phyloP scores from a whole-genome alignment of 176 grass and related monocot species.

The Canna indica region DNA sequence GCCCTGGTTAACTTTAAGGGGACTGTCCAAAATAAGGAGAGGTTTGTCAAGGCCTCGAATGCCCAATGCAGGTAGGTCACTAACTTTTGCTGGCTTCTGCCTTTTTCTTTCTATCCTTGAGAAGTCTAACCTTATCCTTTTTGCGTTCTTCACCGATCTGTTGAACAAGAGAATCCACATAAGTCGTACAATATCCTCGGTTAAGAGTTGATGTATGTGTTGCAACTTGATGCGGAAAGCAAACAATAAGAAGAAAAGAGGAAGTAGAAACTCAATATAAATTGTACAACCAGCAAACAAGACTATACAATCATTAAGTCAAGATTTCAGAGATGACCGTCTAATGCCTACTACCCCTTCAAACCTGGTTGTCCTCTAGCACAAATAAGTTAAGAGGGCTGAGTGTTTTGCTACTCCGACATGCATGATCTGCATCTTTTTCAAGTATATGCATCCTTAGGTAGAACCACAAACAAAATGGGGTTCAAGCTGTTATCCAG shows the following conservation, averaged over 20 bases:
- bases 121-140: background rate
- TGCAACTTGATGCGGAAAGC: background rate
- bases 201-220: background rate
- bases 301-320: too few species aligned
- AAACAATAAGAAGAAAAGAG: too few species aligned
- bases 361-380: background rate
- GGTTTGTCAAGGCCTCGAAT: too few species aligned
- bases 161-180: background rate
- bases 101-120: slow-evolving; percentile 2
- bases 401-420: background rate
- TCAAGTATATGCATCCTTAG: too few species aligned
- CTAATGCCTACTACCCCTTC: background rate
- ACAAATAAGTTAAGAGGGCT: background rate
- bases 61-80: too few species aligned
- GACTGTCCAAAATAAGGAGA: too few species aligned
- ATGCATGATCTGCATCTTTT: too few species aligned
- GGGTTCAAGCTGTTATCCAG: background rate
- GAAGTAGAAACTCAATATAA: too few species aligned
- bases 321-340: background rate
- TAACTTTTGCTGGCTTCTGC: background rate
- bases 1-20: too few species aligned
- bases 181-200: background rate
- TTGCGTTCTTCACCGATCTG: slow-evolving; percentile 10
- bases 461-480: background rate
- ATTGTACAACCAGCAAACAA: too few species aligned